phyloP scores from a whole-genome alignment of 495 filamentous ascomycete species.

The Friedmanniomyces simplex region DNA sequence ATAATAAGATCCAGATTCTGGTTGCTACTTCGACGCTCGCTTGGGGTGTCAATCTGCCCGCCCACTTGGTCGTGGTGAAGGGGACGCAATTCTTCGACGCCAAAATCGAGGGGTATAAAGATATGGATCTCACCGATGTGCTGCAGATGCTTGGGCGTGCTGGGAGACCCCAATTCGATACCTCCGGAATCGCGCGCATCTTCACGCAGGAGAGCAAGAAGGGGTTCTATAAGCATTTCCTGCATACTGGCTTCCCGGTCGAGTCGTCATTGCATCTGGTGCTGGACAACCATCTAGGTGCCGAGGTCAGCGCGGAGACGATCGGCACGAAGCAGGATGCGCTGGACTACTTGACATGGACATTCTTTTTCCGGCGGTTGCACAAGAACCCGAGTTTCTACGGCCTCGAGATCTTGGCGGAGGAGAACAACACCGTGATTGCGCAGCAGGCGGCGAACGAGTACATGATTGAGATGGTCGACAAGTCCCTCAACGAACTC shows the following conservation, averaged over 20 bases:
- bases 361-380: conserved; percentile 93
- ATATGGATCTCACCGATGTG: conserved; percentile 98
- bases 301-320: conserved; percentile 88
- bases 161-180: conserved; percentile 92
- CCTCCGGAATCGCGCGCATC: conserved; percentile 87
- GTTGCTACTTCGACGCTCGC: conserved; percentile 95
- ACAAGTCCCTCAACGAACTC: conserved; percentile 70
- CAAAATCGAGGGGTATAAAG: conserved; percentile 93
- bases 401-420: conserved; percentile 83
- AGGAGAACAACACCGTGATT: conserved; percentile 82
- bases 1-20: conserved; percentile 96
- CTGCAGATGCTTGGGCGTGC: conserved; percentile 97
- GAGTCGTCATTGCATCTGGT: conserved; percentile 95
- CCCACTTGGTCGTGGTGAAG: conserved; percentile 95
- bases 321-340: conserved; percentile 92
- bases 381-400: conserved; percentile 99
- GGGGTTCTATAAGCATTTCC: conserved; percentile 99
- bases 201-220: conserved; percentile 98
- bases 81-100: conserved; percentile 98
- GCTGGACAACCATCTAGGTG: conserved; percentile 91
- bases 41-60: conserved; percentile 97
- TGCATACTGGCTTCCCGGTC: conserved; percentile 96
- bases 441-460: conserved; percentile 80
- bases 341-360: conserved; percentile 97
- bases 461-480: conserved; percentile 85